Evolutionary conservation across 345 rosid species (phyloP).

Genomic region (Odontarrhena argentea): DNA sequence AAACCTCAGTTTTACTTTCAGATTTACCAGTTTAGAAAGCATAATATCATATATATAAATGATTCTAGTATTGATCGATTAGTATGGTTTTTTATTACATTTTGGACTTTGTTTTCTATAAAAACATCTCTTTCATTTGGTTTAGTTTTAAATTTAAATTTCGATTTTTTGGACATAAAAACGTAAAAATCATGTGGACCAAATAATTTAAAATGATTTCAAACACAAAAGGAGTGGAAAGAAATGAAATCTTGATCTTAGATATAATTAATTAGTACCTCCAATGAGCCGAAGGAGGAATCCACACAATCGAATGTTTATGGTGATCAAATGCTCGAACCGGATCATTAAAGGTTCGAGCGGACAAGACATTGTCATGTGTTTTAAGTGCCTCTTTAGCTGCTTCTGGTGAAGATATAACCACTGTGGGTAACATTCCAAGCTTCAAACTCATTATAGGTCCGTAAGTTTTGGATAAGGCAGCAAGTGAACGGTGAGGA

Average conservation of each 20-base stretch:
- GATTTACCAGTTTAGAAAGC: too few species aligned
- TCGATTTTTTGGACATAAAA: not conserved
- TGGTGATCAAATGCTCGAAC: constrained; percentile 38
- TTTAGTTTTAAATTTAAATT: not conserved
- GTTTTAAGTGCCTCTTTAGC: constrained; percentile 39
- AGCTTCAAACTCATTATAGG: constrained; percentile 49
- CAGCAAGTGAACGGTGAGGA: constrained; percentile 43
- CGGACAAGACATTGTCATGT: constrained; percentile 38
- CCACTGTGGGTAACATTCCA: constrained; percentile 32
- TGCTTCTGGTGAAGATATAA: constrained; percentile 41
- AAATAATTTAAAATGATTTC: not conserved
- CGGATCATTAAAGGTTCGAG: constrained; percentile 37
- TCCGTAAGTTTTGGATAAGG: constrained; percentile 45
- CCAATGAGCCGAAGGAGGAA: constrained; percentile 39
- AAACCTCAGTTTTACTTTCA: not conserved
- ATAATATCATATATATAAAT: too few species aligned
- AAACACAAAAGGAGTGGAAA: not conserved
- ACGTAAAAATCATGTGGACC: not conserved
- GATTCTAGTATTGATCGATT: not conserved
- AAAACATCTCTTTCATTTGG: not conserved
- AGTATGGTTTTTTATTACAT: not conserved
- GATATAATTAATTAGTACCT: constrained; percentile 26
- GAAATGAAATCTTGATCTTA: not conserved
- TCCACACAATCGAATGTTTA: constrained; percentile 29
- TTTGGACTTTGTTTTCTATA: not conserved